phyloP scores from a whole-genome alignment of 257 asterid species.

The Salvia miltiorrhiza region DNA sequence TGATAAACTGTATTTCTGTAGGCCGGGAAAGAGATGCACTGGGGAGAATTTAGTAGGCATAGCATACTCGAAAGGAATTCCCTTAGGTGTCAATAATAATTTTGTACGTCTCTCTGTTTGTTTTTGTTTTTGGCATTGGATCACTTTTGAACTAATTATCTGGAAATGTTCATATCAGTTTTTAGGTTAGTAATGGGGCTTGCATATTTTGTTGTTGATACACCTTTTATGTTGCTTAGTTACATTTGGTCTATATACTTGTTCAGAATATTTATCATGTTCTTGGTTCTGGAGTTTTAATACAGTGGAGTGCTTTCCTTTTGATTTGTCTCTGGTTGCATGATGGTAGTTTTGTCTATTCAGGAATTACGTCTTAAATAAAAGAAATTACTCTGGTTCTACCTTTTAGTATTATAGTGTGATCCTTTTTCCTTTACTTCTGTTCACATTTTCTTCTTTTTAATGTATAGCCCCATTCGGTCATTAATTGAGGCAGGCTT shows the following conservation, averaged over 20 bases:
- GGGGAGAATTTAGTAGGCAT: neutral
- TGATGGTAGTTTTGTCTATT: neutral
- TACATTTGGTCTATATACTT: neutral
- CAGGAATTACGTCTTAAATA: neutral
- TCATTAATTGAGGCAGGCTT: conserved; percentile 85
- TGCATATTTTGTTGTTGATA: neutral
- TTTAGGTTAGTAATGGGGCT: neutral
- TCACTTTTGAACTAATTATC: neutral
- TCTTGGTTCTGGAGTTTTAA: neutral
- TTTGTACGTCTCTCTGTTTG: neutral
- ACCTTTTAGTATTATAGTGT: neutral
- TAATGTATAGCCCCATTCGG: conserved; percentile 73
- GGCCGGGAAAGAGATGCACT: neutral
- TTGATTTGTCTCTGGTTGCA: neutral
- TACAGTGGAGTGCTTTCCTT: conserved; percentile 1
- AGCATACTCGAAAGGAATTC: neutral
- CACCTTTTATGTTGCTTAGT: neutral
- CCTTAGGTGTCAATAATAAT: neutral
- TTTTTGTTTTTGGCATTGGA: neutral
- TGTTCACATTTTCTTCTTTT: conserved; percentile 14
- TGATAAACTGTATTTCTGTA: neutral
- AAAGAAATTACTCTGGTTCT: neutral
- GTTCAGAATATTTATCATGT: neutral
- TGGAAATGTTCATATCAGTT: neutral
- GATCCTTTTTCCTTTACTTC: neutral